Conservation (phyloP, 2,329 filamentous ascomycete species). For the Madurella mycetomatis region DNA sequence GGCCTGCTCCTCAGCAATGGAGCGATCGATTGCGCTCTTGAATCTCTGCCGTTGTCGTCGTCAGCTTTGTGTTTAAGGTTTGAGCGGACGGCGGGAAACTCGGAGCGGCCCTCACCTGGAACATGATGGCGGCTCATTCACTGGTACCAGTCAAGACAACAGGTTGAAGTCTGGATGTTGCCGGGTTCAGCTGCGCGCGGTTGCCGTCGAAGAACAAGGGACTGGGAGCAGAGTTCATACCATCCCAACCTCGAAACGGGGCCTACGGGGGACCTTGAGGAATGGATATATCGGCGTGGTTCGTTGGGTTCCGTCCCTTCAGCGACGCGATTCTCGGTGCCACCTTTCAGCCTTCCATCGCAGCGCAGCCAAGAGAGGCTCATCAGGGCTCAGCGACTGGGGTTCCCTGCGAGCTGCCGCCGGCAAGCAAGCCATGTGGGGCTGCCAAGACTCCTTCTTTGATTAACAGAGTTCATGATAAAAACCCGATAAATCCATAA, state of each 20-base stretch:
- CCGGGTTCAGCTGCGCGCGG: no score
- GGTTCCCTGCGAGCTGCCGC: conserved; percentile 1
- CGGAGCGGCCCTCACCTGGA: conserved; percentile 26
- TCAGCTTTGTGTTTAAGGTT: conserved; percentile 1
- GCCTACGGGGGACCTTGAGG: no score
- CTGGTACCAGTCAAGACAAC: neutral
- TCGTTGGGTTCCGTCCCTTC: neutral
- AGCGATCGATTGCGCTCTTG: conserved; percentile 78
- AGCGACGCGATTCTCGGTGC: neutral
- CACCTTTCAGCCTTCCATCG: neutral
- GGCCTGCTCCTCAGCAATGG: conserved; percentile 88
- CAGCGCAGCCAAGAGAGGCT: conserved; percentile 1
- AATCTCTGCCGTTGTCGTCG: conserved; percentile 54
- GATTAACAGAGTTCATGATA: neutral
- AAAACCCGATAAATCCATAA: no score
- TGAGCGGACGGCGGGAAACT: neutral
- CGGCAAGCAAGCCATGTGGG: conserved; percentile 5
- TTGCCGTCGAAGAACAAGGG: no score
- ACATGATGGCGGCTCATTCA: conserved; percentile 24
- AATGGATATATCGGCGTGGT: no score
- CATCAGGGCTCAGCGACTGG: neutral
- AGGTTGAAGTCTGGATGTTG: no score
- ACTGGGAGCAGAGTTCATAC: no score
- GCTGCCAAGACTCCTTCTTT: neutral
- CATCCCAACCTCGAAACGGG: no score